Evolutionary conservation across 2,329 filamentous ascomycete genomes (phyloP).

Genomic region (Botrytis byssoidea): DNA sequence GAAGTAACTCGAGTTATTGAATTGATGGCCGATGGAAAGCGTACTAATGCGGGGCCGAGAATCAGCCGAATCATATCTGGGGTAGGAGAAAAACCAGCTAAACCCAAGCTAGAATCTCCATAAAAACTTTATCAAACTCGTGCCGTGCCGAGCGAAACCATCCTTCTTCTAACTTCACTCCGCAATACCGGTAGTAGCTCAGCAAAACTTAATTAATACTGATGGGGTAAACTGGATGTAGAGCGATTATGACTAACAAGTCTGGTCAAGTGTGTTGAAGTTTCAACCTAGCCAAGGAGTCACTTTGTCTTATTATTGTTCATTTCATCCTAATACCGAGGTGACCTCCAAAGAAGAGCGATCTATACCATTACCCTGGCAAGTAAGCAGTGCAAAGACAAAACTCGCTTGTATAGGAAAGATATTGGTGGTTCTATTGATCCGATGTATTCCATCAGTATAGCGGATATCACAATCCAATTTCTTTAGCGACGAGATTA

Average conservation of each 20-base stretch:
- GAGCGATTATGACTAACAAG: neutral
- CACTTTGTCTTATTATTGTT: neutral
- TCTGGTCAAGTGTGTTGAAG: neutral
- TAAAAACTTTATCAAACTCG: neutral
- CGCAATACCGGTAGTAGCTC: neutral
- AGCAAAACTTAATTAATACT: neutral
- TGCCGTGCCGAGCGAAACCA: neutral
- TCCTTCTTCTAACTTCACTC: neutral
- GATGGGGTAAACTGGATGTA: neutral
- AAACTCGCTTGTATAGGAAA: constrained; percentile 48
- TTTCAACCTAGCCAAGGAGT: neutral
- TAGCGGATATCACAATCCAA: neutral
- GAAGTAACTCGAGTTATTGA: neutral
- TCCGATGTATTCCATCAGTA: constrained; percentile 38
- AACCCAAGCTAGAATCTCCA: neutral
- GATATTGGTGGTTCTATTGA: constrained; percentile 44
- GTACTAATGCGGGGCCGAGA: neutral
- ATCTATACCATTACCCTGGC: constrained; percentile 47
- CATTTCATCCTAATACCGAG: constrained; percentile 43
- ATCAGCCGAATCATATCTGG: neutral
- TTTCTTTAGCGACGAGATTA: neutral
- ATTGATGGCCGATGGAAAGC: constrained; percentile 3
- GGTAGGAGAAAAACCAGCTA: neutral
- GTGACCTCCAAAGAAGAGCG: constrained; percentile 49
- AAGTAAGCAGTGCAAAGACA: constrained; percentile 39